These are phyloP conservation scores for Teratosphaeriaceae sp. DNA, from an alignment of 2,329 filamentous ascomycete species.

Conservation along the genomic window DNA sequence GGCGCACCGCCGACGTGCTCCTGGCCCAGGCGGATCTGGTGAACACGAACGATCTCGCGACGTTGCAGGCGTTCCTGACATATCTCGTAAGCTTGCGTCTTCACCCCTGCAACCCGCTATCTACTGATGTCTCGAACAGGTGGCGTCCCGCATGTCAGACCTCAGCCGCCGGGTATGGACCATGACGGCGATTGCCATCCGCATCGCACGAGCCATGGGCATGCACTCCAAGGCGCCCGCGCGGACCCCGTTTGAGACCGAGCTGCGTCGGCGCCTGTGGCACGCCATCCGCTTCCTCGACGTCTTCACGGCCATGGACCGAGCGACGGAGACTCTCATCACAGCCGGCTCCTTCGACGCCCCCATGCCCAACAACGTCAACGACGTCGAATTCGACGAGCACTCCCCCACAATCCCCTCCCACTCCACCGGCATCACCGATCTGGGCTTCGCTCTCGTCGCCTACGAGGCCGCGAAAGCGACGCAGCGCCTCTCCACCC, in stretches of 20 bases:
- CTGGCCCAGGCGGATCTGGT: conserved; percentile 27
- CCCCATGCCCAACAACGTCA: conserved; percentile 22
- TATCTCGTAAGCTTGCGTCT: conserved; percentile 20
- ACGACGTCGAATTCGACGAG: conserved; percentile 27
- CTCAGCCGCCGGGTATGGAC: conserved; percentile 26
- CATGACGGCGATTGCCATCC: conserved; percentile 22
- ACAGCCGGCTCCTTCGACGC: conserved; percentile 17
- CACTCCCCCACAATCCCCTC: conserved; percentile 13
- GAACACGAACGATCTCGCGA: conserved; percentile 25
- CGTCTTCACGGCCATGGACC: conserved; percentile 23
- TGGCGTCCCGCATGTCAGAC: conserved; percentile 20
- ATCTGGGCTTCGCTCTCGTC: conserved; percentile 21
- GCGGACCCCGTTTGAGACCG: conserved; percentile 21
- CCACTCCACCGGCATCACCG: conserved; percentile 21
- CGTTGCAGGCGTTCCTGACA: conserved; percentile 24
- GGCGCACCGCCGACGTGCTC: conserved; percentile 22
- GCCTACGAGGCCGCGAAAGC: conserved; percentile 9
- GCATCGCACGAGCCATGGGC: conserved; percentile 27
- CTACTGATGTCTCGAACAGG: conserved; percentile 8
- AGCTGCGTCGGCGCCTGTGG: conserved; percentile 28
- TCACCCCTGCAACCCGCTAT: not conserved
- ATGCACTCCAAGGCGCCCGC: conserved; percentile 23
- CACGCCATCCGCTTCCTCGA: conserved; percentile 27
- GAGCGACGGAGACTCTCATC: conserved; percentile 25
- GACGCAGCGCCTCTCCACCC: conserved; percentile 12